Conservation (phyloP, 2,329 filamentous ascomycete species). For the Neonectria ditissima region DNA sequence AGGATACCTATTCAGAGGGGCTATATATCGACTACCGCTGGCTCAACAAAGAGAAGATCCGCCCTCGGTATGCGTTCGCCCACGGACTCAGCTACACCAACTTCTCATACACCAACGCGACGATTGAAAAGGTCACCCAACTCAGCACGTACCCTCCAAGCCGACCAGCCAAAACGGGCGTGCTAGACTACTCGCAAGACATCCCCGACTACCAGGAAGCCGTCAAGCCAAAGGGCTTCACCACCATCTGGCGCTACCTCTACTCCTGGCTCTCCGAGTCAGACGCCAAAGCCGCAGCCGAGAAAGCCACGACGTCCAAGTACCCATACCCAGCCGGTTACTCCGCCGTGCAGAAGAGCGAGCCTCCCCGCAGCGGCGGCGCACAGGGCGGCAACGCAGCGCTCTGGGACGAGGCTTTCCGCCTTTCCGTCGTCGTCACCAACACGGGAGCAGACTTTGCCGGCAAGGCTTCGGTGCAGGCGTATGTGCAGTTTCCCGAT, state of each 20-base stretch:
- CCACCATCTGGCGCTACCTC: slow-evolving; percentile 72
- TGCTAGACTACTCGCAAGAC: slow-evolving; percentile 60
- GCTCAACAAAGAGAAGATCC: slow-evolving; percentile 81
- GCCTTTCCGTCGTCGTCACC: slow-evolving; percentile 58
- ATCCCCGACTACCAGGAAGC: slow-evolving; percentile 67
- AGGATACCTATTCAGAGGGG: slow-evolving; percentile 86
- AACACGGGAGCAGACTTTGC: slow-evolving; percentile 61
- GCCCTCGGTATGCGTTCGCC: slow-evolving; percentile 87
- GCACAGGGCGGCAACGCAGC: slow-evolving; percentile 76
- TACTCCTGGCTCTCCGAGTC: slow-evolving; percentile 72
- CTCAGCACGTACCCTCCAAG: slow-evolving; percentile 55
- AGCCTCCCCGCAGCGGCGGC: slow-evolving; percentile 71
- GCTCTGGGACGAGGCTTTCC: slow-evolving; percentile 66
- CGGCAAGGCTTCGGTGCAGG: slow-evolving; percentile 61
- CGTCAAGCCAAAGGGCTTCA: slow-evolving; percentile 69
- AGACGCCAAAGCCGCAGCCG: slow-evolving; percentile 56
- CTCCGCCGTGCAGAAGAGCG: slow-evolving; percentile 58
- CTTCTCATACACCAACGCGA: slow-evolving; percentile 70
- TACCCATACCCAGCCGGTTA: slow-evolving; percentile 77
- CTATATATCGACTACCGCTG: slow-evolving; percentile 91
- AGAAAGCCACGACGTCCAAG: slow-evolving; percentile 46
- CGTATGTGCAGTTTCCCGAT: slow-evolving; percentile 59
- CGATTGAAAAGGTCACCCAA: slow-evolving; percentile 59
- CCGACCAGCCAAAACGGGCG: slow-evolving; percentile 52
- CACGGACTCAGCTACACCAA: slow-evolving; percentile 85